Evolutionary conservation across 1,284 basidiomycete species (phyloP).

Genomic region (Cronartium quercuum): DNA sequence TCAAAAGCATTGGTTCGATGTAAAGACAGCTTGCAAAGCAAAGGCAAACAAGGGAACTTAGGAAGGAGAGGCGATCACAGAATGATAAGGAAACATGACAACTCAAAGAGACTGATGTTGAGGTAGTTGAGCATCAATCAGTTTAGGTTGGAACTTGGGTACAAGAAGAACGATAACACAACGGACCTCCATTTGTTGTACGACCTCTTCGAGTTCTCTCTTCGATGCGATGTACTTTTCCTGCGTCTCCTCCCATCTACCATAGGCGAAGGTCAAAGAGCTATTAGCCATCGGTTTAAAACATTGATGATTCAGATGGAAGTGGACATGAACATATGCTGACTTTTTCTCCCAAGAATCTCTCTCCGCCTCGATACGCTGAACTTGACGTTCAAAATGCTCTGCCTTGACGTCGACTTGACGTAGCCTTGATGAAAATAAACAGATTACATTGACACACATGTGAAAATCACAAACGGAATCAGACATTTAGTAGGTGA

Average conservation of each 20-base stretch:
- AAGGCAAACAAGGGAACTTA: no score
- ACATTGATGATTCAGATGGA: no score
- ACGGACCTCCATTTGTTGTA: slow-evolving; percentile 62
- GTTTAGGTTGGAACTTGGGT: no score
- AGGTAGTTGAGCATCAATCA: no score
- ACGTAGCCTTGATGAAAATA: slow-evolving; percentile 61
- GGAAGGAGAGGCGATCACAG: no score
- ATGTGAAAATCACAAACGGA: background rate
- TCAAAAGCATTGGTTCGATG: no score
- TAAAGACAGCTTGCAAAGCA: no score
- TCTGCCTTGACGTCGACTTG: slow-evolving; percentile 99
- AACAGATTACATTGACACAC: background rate
- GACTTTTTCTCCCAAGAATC: slow-evolving; percentile 91
- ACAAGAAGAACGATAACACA: no score
- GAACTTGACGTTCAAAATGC: slow-evolving; percentile 90
- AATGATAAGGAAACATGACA: no score
- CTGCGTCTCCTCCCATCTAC: slow-evolving; percentile 60
- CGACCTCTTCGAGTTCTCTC: slow-evolving; percentile 80
- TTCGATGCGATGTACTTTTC: slow-evolving; percentile 71
- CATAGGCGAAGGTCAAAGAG: slow-evolving; percentile 17
- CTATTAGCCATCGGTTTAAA: background rate
- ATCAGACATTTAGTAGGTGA: background rate
- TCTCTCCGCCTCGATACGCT: slow-evolving; percentile 80
- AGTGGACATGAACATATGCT: slow-evolving; percentile 62
- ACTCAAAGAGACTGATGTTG: no score